Percentiles rank a stretch among this genome's conserved stretches.
Conservation (phyloP, 257 asterid genomes). For the Mentha longifolia region DNA sequence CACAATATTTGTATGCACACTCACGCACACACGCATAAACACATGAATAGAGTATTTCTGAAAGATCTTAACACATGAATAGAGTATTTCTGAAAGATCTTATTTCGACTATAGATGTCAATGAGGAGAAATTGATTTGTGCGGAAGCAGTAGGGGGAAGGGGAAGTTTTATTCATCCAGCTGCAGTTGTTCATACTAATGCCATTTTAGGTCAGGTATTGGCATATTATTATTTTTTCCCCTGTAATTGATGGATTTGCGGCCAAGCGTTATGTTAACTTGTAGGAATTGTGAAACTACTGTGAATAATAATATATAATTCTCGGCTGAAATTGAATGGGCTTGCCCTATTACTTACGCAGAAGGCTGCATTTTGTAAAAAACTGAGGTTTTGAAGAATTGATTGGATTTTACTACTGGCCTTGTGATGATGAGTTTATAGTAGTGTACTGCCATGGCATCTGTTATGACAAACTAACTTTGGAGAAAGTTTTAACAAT, state of each 20-base stretch:
- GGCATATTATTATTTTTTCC: constrained; percentile 7
- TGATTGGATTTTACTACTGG: neutral
- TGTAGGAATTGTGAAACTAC: neutral
- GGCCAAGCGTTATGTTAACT: neutral
- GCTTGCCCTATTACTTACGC: neutral
- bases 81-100: neutral
- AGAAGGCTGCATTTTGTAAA: neutral
- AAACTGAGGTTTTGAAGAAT: neutral
- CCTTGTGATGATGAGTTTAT: constrained; percentile 9
- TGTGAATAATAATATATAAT: neutral
- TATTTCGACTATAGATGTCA: constrained; percentile 45
- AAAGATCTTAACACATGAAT: neutral
- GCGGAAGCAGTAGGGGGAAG: constrained; percentile 22
- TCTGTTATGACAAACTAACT: neutral
- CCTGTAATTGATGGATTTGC: neutral
- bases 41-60: neutral
- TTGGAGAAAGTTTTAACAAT: neutral
- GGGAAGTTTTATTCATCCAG: constrained; percentile 58
- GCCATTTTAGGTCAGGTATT: constrained; percentile 78
- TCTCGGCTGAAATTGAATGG: neutral
- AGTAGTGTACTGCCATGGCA: neutral
- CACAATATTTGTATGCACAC: neutral
- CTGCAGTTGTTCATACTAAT: constrained; percentile 69
- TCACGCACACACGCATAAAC: neutral
- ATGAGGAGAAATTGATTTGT: constrained; percentile 41